Base-by-base conservation (phyloP, 2,329 filamentous ascomycete species). In the Pseudopyrenochaeta lycopersici region DNA sequence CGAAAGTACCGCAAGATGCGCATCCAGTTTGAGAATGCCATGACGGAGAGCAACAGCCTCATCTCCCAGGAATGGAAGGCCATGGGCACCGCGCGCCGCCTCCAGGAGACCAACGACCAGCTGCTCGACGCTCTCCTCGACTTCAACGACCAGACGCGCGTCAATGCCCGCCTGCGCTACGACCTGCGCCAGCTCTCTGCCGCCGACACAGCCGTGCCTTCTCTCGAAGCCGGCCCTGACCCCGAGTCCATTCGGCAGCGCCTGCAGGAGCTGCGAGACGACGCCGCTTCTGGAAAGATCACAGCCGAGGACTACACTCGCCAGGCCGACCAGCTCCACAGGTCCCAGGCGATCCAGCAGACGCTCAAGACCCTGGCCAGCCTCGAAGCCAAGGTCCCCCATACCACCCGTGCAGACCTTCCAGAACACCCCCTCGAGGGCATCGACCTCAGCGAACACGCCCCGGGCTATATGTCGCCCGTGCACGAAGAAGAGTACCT, bases 1-100 rank as follows among this genome's bases (percentile, higher is more conserved):
- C 96, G 97, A 80, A 99, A 99, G 82, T 99, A 96, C 76, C 89
- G 90, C 68, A 96, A 96, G 83, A 91, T 95, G 87, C 88, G 90
- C 77, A 83, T 89, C 73, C 81, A 83, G 23, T 96, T 95, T 71
- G 90, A 95, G 65, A 82, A 87, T 45, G 87, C 86, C 68, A 91
- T 93, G 85, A 85, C 88, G 52, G 87, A 91, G 62, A 90, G 91
- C 74, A 95, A 96, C 77, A 85, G 88, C 49, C 83, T 95, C 55
- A 95, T 95, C 77, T 87, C 87, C 66, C 84, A 90, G 49, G 92
- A 95, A 76, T 90, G 91, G 74, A 88, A 89, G 76, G 90, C 93
- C 31, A 87, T 90, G 56, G 87, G 89, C 62, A 90, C 91, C 3
- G 90, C 92, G 18, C 92, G 91, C 75, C 85, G 92, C 46, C 84